These are phyloP conservation scores for Trichoderma guizhouense DNA, from an alignment of 2,329 filamentous ascomycete species.

Conservation along the genomic window DNA sequence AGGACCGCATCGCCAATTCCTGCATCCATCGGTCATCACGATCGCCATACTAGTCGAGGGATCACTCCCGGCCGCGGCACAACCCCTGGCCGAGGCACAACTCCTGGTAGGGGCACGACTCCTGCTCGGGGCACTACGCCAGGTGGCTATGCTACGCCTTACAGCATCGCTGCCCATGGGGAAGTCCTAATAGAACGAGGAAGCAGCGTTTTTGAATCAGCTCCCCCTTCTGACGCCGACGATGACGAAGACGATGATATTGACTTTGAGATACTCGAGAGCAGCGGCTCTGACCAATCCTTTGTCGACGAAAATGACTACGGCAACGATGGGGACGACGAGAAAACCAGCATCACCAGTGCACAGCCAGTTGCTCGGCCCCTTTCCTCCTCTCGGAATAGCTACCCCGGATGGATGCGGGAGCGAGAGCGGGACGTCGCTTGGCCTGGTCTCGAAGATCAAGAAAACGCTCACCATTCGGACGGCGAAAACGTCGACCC, in stretches of 20 bases:
- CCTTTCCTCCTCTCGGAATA: constrained; percentile 21
- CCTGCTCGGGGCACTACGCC: constrained; percentile 52
- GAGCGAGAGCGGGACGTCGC: constrained; percentile 49
- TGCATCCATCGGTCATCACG: constrained; percentile 34
- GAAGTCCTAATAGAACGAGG: constrained; percentile 36
- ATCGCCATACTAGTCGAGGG: constrained; percentile 30
- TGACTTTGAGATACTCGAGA: constrained; percentile 37
- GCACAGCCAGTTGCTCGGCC: constrained; percentile 28
- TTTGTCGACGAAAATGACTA: constrained; percentile 27
- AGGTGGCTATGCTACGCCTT: constrained; percentile 68
- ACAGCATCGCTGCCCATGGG: constrained; percentile 57
- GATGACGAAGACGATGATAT: constrained; percentile 34
- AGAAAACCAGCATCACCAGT: constrained; percentile 25
- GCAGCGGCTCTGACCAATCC: constrained; percentile 35
- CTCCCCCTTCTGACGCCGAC: constrained; percentile 36
- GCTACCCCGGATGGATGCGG: constrained; percentile 26
- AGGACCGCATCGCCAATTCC: constrained; percentile 51
- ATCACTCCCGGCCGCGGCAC: constrained; percentile 47
- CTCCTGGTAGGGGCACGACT: constrained; percentile 46
- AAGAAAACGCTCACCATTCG: constrained; percentile 31
- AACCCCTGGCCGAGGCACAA: constrained; percentile 47
- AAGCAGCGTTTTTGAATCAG: constrained; percentile 28
- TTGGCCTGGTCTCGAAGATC: constrained; percentile 55
- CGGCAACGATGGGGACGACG: constrained; percentile 23
- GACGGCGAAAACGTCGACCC: constrained; percentile 54